These are phyloP conservation scores for Monilinia polystroma DNA, from an alignment of 2,329 filamentous ascomycete genomes.

Conservation along the genomic window DNA sequence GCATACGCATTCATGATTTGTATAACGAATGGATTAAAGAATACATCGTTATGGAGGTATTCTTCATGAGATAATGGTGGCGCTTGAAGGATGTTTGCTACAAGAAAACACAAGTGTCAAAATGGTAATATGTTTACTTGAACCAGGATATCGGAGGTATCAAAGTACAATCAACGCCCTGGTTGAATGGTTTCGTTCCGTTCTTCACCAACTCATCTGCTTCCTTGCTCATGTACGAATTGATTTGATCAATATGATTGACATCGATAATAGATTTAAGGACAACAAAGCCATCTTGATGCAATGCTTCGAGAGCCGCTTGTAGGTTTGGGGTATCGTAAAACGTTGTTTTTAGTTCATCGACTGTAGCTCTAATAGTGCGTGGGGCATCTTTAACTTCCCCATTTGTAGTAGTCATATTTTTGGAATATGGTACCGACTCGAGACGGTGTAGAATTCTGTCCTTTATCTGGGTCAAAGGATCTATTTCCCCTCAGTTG, in stretches of 20 bases:
- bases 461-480: no score
- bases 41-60: slow-evolving; percentile 43
- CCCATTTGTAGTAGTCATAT: not conserved
- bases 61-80: slow-evolving; percentile 41
- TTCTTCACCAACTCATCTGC: slow-evolving; percentile 38
- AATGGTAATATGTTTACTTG: not conserved
- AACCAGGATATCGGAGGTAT: not conserved
- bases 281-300: slow-evolving; percentile 43
- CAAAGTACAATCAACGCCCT: slow-evolving; percentile 41
- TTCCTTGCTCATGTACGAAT: slow-evolving; percentile 42
- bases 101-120: not conserved
- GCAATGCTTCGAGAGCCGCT: slow-evolving; percentile 18
- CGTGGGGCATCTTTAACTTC: not conserved
- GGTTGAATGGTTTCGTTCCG: slow-evolving; percentile 40
- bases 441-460: not conserved
- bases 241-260: slow-evolving; percentile 41
- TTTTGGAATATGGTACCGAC: not conserved
- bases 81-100: slow-evolving; percentile 45
- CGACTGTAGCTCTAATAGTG: not conserved
- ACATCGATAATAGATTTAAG: slow-evolving; percentile 42
- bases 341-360: not conserved
- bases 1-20: slow-evolving; percentile 44
- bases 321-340: not conserved
- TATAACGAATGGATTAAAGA: slow-evolving; percentile 45
- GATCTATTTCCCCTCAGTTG: not conserved